Evolutionary conservation across 2,329 filamentous ascomycete genomes (phyloP).

Genomic region (Fusarium penzigii): DNA sequence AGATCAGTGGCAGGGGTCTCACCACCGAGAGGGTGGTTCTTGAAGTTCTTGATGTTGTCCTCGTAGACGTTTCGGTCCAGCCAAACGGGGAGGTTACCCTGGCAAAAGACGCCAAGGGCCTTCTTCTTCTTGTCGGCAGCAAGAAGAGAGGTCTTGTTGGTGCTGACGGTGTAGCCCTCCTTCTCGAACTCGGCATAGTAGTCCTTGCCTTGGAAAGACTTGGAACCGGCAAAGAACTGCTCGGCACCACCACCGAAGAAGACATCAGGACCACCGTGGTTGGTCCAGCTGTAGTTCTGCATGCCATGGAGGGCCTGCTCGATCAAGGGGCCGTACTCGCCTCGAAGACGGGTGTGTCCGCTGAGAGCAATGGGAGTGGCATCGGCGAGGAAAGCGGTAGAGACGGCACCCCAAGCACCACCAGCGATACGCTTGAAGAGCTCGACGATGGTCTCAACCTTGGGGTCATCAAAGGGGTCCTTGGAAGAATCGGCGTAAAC

Average conservation of each 20-base stretch:
- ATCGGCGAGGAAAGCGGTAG: conserved; percentile 80
- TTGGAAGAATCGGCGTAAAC: conserved; percentile 78
- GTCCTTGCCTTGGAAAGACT: conserved; percentile 69
- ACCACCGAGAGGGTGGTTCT: conserved; percentile 69
- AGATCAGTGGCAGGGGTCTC: conserved; percentile 68
- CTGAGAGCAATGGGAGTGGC: conserved; percentile 77
- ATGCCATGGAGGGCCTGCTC: conserved; percentile 76
- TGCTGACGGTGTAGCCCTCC: conserved; percentile 69
- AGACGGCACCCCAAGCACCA: conserved; percentile 66
- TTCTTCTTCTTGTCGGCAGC: conserved; percentile 58
- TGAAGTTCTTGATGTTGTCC: conserved; percentile 64
- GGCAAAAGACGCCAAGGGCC: conserved; percentile 77
- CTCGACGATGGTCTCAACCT: conserved; percentile 81
- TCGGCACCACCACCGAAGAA: conserved; percentile 83
- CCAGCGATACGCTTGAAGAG: conserved; percentile 67
- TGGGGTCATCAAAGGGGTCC: conserved; percentile 77
- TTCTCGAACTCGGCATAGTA: conserved; percentile 79
- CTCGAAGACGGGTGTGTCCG: conserved; percentile 71
- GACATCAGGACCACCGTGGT: conserved; percentile 73
- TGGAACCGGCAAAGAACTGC: conserved; percentile 68
- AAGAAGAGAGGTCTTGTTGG: conserved; percentile 73
- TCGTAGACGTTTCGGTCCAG: conserved; percentile 81
- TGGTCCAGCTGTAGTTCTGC: conserved; percentile 79
- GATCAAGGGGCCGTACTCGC: conserved; percentile 70
- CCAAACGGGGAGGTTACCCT: conserved; percentile 78